phyloP scores from a whole-genome alignment of 495 filamentous ascomycete genomes.

The Letharia lupina region DNA sequence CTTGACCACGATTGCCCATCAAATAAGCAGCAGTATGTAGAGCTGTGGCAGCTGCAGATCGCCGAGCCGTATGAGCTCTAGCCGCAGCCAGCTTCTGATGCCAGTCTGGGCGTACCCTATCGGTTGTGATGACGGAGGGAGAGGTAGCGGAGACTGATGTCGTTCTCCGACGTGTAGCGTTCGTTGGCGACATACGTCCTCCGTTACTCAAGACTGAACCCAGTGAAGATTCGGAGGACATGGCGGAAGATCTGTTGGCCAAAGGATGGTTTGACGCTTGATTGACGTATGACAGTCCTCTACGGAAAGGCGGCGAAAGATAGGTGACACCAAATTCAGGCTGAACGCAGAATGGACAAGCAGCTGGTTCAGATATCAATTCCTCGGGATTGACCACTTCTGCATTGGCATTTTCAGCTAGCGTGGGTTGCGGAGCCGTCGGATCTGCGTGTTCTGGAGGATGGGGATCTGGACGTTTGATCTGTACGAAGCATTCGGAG shows the following conservation, averaged over 20 bases:
- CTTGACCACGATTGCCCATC: slow-evolving; percentile 55
- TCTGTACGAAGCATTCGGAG: slow-evolving; percentile 98
- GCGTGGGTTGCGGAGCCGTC: slow-evolving; percentile 28
- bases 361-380: slow-evolving; percentile 83
- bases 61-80: slow-evolving; percentile 69
- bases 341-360: slow-evolving; percentile 91
- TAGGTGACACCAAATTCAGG: slow-evolving; percentile 94
- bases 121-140: slow-evolving; percentile 80
- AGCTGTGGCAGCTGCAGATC: slow-evolving; percentile 89
- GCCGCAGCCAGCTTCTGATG: slow-evolving; percentile 79
- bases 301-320: slow-evolving; percentile 75
- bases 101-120: slow-evolving; percentile 90
- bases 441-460: slow-evolving; percentile 74
- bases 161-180: slow-evolving; percentile 52
- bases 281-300: slow-evolving; percentile 65
- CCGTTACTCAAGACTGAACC: slow-evolving; percentile 31
- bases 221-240: slow-evolving; percentile 53
- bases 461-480: slow-evolving; percentile 93
- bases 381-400: slow-evolving; percentile 51
- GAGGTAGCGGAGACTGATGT: slow-evolving; percentile 76
- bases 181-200: slow-evolving; percentile 27
- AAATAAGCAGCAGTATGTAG: slow-evolving; percentile 92
- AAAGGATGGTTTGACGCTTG: slow-evolving; percentile 37
- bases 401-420: slow-evolving; percentile 31
- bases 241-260: slow-evolving; percentile 54